Conservation (phyloP, 2,329 filamentous ascomycete genomes). For the Parasarocladium wereldwijsianum region DNA sequence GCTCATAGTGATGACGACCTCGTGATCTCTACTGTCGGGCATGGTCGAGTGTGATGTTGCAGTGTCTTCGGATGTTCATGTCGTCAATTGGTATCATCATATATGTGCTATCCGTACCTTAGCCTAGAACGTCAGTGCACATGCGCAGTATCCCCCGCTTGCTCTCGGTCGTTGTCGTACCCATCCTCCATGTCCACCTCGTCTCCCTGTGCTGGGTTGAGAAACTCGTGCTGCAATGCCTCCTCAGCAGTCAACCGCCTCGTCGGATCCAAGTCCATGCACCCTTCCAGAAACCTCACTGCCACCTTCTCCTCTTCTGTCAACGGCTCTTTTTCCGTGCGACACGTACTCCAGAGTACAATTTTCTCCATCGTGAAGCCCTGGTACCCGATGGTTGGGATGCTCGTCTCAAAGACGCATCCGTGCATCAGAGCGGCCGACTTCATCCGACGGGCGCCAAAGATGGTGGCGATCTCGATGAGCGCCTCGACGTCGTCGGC, state of each 20-base stretch:
- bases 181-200: conserved; percentile 30
- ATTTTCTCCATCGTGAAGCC: conserved; percentile 89
- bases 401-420: conserved; percentile 80
- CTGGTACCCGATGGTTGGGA: conserved; percentile 74
- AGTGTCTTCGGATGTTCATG: too few species aligned
- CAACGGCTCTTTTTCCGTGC: conserved; percentile 44
- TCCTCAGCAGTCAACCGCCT: conserved; percentile 62
- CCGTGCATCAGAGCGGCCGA: conserved; percentile 71
- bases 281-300: conserved; percentile 54
- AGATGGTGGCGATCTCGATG: conserved; percentile 94
- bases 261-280: conserved; percentile 62
- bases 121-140: too few species aligned
- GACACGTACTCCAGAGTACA: conserved; percentile 83
- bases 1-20: too few species aligned
- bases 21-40: too few species aligned
- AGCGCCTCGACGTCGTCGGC: conserved; percentile 96
- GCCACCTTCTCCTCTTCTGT: conserved; percentile 57
- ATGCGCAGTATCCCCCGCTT: too few species aligned
- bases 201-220: conserved; percentile 23
- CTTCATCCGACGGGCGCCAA: conserved; percentile 75
- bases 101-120: conserved; percentile 3
- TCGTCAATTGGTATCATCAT: conserved; percentile 5
- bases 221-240: conserved; percentile 59
- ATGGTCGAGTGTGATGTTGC: too few species aligned
- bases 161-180: too few species aligned